A percentile compares a stretch with the other conserved stretches of the same genome.
Evolutionary conservation across 352 stramenopile genomes (phyloP).

Genomic region (Pythium rhizo-oryzae): DNA sequence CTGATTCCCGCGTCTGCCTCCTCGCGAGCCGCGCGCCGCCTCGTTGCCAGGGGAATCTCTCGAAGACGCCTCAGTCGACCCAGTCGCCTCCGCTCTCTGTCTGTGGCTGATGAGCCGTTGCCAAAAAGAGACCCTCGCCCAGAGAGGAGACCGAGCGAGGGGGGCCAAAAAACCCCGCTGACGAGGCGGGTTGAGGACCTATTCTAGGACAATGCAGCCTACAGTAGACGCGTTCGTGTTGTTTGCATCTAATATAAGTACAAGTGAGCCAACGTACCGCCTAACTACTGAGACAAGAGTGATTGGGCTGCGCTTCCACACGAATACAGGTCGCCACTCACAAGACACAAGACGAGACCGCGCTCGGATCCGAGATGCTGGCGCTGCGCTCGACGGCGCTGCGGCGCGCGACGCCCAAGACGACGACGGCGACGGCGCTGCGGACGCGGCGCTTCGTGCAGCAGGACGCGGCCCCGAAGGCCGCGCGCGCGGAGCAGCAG

Average conservation of each 20-base stretch:
- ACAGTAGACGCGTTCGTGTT: too few relatives aligned
- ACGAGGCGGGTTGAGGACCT: too few relatives aligned
- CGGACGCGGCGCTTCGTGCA: slow-evolving; percentile 11
- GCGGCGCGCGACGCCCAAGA: background rate
- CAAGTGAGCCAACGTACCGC: too few relatives aligned
- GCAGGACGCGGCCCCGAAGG: slow-evolving; percentile 4
- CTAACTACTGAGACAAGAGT: too few relatives aligned
- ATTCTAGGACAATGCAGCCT: too few relatives aligned
- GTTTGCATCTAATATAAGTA: too few relatives aligned
- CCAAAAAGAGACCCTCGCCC: background rate
- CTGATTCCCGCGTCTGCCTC: background rate
- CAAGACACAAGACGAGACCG: background rate
- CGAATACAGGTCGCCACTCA: background rate
- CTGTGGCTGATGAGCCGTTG: slow-evolving; percentile 1
- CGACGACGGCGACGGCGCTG: background rate
- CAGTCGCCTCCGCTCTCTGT: background rate
- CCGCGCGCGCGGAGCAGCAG: background rate
- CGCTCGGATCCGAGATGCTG: background rate
- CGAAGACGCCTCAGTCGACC: too few relatives aligned
- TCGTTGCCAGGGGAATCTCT: too few relatives aligned
- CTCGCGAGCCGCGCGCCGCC: too few relatives aligned
- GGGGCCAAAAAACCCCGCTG: too few relatives aligned
- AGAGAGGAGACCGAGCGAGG: background rate
- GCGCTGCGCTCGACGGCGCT: background rate
- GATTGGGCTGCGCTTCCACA: background rate